Evolutionary conservation across 441 rosid species (phyloP), one percentile per base, ranked within the genome.

Genomic region (Rhodomyrtus psidioides): DNA sequence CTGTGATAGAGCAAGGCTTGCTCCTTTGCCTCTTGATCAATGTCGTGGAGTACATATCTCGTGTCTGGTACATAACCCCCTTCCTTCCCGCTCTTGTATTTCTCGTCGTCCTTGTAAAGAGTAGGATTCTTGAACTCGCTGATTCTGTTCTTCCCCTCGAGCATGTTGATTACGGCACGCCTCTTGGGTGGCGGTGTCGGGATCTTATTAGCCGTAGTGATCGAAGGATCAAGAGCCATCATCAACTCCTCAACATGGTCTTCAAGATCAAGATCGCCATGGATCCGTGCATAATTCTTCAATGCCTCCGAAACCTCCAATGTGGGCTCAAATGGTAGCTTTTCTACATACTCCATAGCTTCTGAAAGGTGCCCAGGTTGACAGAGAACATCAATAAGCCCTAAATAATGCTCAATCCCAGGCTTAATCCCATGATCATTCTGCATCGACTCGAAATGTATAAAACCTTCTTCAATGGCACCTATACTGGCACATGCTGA

Each of bases 11-110:
- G 92, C 89, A 96, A 86, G 19, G 98, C 96, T 84, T 96, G 98
- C 88, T 96, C 98, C 90, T 96, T 94, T 0, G 98, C 97, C 87
- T 96, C 98, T 90, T 95, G 94, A 89, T 96, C 98, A 34, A 96
- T 94, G 85, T 95, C 97, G 59, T 96, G 98, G 75, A 95, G 95
- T 54, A 96, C 97, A 55, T 88, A 94, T 86, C 96, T 89, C 5
- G 99, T 93, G 91, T 96, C 95, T 0, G 98, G 98, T 55, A 95
- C 97, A 83, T 96, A 96, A 82, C 90, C 90, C 34, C 84, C 90
- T 83, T 89, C 93, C 46, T 94, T 94, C 88, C 91, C 95, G 60
- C 91, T 91, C 92, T 90, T 95, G 82, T 92, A 90, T 75, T 93
- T 94, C 12, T 93, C 96, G 54, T 95, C 97, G 74, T 96, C 97